Evolutionary conservation across 345 rosid species (phyloP), one percentile per base, ranked within the genome.

Genomic region (Cochlearia excelsa): DNA sequence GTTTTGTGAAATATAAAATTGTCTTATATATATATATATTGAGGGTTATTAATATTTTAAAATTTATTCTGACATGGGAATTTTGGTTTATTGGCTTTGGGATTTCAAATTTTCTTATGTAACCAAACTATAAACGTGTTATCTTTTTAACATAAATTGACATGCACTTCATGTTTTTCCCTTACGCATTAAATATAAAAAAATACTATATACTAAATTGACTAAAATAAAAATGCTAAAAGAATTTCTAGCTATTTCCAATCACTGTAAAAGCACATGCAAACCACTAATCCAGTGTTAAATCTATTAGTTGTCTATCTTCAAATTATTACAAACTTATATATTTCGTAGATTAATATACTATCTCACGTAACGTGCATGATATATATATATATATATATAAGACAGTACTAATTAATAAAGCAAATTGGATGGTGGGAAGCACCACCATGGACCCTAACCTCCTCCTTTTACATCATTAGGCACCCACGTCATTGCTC

Each of bases 51-150:
- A 27, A n/a, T 58, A 42, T 29, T 34, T 34, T 16, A 51, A 16
- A 16, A 16, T 16, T 16, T 35, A 44, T 16, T 67, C 72, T 51
- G 59, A 51, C 60, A 50, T 57, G 40, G 54, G 66, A 59, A 59
- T 59, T 68, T 68, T 34, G 11, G 48, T 67, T 51, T 33, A 37
- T 58, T 59, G 35, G 60, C 35, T 59, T 57, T 68, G 72, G 60
- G 33, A 52, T 67, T 30, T 44, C 6, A 26, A 50, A 8, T 57
- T n/a, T 34, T 35, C 3, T 46, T 30, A 7, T 26, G 35, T 5
- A 33, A 33, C 35, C 5, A 33, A 33, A 33, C 3, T 33, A 33
- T 3, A 33, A 33, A 5, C 35, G 35, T 33, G 35, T 33, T 33
- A 33, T 34, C 6, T 4, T 9, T 29, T 29, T 26, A 9, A 9